A percentile compares a stretch with the other conserved stretches of the same genome.
These are phyloP conservation scores for Xanthoconium stramineum DNA, from an alignment of 768 basidiomycete species.

Conservation along the genomic window DNA sequence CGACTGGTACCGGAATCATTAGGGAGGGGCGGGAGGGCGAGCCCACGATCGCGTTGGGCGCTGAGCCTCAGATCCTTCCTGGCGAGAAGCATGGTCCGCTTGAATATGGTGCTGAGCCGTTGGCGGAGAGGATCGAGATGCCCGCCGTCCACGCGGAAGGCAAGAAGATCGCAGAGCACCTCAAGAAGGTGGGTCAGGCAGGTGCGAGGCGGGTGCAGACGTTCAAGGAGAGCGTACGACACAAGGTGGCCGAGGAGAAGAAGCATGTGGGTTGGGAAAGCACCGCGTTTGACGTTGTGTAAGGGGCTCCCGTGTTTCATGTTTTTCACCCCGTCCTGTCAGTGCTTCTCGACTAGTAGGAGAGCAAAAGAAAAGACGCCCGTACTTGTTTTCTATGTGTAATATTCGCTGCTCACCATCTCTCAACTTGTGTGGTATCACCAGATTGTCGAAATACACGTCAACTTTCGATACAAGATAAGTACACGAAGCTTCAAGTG, in stretches of 20 bases:
- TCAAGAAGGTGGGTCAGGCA: slow-evolving; percentile 32
- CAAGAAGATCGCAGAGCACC: slow-evolving; percentile 31
- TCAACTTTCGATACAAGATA: too few relatives aligned
- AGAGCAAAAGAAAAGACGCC: too few relatives aligned
- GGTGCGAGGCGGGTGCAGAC: slow-evolving; percentile 36
- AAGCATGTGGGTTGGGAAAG: slow-evolving; percentile 46
- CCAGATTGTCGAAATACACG: too few relatives aligned
- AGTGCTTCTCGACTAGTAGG: too few relatives aligned
- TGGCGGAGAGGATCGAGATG: slow-evolving; percentile 15
- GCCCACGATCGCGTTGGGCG: slow-evolving; percentile 59
- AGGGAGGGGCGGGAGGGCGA: slow-evolving; percentile 41
- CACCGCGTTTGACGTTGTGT: slow-evolving; percentile 38
- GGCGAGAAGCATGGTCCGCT: slow-evolving; percentile 68
- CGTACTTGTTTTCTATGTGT: too few relatives aligned
- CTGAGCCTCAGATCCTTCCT: slow-evolving; percentile 68
- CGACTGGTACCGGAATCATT: slow-evolving; percentile 64
- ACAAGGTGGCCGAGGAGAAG: slow-evolving; percentile 40
- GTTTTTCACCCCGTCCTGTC: too few relatives aligned
- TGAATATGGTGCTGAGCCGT: slow-evolving; percentile 47
- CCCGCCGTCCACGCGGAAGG: background rate
- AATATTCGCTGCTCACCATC: too few relatives aligned
- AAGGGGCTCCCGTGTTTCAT: background rate
- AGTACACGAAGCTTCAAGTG: too few relatives aligned
- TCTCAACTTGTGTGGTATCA: too few relatives aligned
- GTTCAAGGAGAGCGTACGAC: slow-evolving; percentile 43